Evolutionary conservation across 495 filamentous ascomycete genomes (phyloP).

Genomic region (Penicillium steckii): DNA sequence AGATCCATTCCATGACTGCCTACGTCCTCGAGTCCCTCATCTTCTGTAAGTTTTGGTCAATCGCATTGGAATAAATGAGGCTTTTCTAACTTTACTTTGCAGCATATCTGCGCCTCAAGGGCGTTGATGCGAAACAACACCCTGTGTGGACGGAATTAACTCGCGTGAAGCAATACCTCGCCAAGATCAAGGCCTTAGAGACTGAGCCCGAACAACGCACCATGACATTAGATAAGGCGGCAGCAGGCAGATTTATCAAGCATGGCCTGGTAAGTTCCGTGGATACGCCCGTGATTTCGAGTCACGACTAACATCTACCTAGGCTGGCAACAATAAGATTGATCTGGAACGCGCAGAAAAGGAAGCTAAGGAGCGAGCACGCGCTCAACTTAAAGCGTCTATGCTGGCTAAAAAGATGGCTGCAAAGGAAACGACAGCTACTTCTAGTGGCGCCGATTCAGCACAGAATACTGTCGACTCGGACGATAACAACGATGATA

Average conservation of each 20-base stretch:
- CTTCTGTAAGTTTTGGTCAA: conserved; percentile 62
- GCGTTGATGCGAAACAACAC: conserved; percentile 76
- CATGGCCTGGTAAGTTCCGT: conserved; percentile 65
- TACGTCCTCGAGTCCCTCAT: conserved; percentile 91
- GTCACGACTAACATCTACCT: conserved; percentile 3
- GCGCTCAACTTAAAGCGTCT: conserved; percentile 49
- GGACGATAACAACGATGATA: conserved; percentile 22
- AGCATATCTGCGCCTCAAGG: conserved; percentile 81
- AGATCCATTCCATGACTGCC: conserved; percentile 77
- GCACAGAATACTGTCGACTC: conserved; percentile 27
- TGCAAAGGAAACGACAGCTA: not conserved
- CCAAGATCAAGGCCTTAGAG: conserved; percentile 79
- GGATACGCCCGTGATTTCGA: not conserved
- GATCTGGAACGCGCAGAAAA: conserved; percentile 54
- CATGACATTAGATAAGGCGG: conserved; percentile 72
- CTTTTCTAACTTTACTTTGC: conserved; percentile 16
- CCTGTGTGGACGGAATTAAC: conserved; percentile 80
- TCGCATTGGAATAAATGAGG: not conserved
- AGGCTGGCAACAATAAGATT: conserved; percentile 65
- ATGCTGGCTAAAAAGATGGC: conserved; percentile 35
- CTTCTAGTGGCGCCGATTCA: conserved; percentile 13
- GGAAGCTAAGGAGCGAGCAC: conserved; percentile 52
- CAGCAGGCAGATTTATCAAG: conserved; percentile 77
- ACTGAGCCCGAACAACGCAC: conserved; percentile 51
- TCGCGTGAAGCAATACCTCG: conserved; percentile 84